Conservation (phyloP, 352 stramenopile species). For the Globisporangium nodosum region DNA sequence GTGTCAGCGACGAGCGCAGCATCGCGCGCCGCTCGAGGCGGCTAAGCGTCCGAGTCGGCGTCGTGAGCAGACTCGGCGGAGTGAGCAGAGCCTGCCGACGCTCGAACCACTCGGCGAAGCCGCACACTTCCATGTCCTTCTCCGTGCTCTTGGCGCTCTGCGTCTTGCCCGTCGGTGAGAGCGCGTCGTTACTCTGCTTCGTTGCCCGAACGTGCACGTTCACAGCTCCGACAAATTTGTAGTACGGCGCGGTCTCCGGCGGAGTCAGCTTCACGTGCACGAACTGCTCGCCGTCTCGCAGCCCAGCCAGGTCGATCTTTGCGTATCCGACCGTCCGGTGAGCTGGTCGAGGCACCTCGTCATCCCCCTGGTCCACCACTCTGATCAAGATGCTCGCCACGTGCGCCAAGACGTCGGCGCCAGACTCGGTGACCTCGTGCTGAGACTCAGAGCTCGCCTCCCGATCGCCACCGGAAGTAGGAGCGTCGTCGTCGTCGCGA, state of each 20-base stretch:
- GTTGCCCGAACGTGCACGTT: slow-evolving; percentile 23
- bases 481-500: slow-evolving; percentile 3
- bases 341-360: neutral
- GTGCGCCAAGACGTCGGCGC: slow-evolving; percentile 24
- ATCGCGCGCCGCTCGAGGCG: slow-evolving; percentile 40
- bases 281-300: slow-evolving; percentile 31
- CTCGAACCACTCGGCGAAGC: slow-evolving; percentile 32
- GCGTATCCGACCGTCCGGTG: slow-evolving; percentile 30
- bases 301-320: slow-evolving; percentile 41
- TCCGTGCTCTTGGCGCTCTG: neutral
- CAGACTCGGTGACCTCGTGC: slow-evolving; percentile 13
- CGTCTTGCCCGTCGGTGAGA: neutral
- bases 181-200: slow-evolving; percentile 2
- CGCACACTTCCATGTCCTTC: slow-evolving; percentile 7
- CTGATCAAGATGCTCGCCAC: slow-evolving; percentile 42
- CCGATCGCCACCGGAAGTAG: neutral
- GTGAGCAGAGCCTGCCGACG: slow-evolving; percentile 13
- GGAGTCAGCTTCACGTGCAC: slow-evolving; percentile 39
- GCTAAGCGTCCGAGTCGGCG: slow-evolving; percentile 16
- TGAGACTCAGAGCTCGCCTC: slow-evolving; percentile 1
- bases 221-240: slow-evolving; percentile 47
- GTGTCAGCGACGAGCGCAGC: slow-evolving; percentile 44
- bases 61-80: slow-evolving; percentile 4
- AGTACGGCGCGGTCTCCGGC: slow-evolving; percentile 30
- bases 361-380: slow-evolving; percentile 29